Percentiles rank a stretch among this genome's conserved stretches.
Evolutionary conservation across 2,329 filamentous ascomycete genomes (phyloP).

Genomic region (Trichoderma semiorbis): DNA sequence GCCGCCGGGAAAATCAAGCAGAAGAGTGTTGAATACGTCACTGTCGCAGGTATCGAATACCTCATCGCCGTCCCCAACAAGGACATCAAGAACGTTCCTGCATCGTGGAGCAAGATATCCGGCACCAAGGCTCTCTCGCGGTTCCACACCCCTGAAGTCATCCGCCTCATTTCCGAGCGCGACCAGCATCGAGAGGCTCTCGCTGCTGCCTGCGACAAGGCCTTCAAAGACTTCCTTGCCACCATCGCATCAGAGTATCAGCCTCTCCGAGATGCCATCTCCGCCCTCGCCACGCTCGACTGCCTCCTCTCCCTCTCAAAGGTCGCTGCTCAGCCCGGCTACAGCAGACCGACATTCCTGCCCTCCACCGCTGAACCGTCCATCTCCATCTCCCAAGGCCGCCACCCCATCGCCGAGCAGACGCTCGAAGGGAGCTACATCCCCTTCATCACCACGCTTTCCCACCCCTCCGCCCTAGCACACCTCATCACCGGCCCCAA

Average conservation of each 20-base stretch:
- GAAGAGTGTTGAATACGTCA: slow-evolving; percentile 70
- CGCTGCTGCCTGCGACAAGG: slow-evolving; percentile 83
- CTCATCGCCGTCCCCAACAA: slow-evolving; percentile 86
- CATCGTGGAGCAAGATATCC: slow-evolving; percentile 91
- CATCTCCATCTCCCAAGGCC: slow-evolving; percentile 62
- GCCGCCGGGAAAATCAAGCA: slow-evolving; percentile 71
- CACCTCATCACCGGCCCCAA: slow-evolving; percentile 94
- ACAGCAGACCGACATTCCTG: slow-evolving; percentile 70
- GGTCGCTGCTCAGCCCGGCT: slow-evolving; percentile 82
- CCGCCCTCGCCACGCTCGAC: slow-evolving; percentile 81
- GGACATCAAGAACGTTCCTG: slow-evolving; percentile 81
- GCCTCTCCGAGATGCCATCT: slow-evolving; percentile 80
- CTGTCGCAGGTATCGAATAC: slow-evolving; percentile 87
- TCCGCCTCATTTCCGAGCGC: slow-evolving; percentile 76
- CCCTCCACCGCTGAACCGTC: slow-evolving; percentile 60
- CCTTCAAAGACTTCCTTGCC: slow-evolving; percentile 68
- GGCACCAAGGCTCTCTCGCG: slow-evolving; percentile 89
- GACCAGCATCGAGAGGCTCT: slow-evolving; percentile 94
- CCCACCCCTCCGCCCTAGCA: slow-evolving; percentile 63
- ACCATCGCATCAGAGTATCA: slow-evolving; percentile 84
- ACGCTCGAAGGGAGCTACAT: slow-evolving; percentile 83
- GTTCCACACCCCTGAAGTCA: slow-evolving; percentile 90
- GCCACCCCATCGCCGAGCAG: slow-evolving; percentile 95
- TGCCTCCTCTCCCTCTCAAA: slow-evolving; percentile 83
- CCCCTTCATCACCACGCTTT: slow-evolving; percentile 77